Evolutionary conservation across 164 flowering plant genomes (phyloP).

Genomic region (Tetrastigma voinierianum): DNA sequence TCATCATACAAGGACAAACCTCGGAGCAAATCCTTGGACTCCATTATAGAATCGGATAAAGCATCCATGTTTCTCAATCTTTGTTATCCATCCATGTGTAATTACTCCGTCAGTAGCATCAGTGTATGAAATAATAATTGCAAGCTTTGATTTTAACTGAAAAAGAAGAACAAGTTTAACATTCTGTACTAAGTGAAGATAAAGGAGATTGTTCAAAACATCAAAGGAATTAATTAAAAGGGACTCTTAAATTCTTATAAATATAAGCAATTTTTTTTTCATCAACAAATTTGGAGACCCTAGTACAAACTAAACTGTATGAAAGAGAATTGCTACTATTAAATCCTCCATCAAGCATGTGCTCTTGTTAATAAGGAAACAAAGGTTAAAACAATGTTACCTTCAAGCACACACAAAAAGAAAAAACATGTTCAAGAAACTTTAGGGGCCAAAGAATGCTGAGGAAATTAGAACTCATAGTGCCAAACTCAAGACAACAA

Average conservation of each 20-base stretch:
- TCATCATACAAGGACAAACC: constrained; percentile 35
- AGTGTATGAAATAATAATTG: constrained; percentile 71
- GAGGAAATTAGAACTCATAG: background rate
- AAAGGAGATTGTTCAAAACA: background rate
- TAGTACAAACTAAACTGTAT: background rate
- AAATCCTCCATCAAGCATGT: too few species aligned
- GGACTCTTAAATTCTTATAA: background rate
- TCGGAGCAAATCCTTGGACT: constrained; percentile 88
- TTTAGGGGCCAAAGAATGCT: background rate
- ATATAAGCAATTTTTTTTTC: background rate
- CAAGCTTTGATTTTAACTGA: constrained; percentile 88
- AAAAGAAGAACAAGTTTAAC: background rate
- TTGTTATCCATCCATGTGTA: constrained; percentile 98
- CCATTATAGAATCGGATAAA: constrained; percentile 95
- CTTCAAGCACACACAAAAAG: background rate
- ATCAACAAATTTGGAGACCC: background rate
- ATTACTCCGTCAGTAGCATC: constrained; percentile 80
- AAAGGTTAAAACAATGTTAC: background rate
- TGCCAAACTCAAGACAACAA: background rate
- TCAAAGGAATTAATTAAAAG: background rate
- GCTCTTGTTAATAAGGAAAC: too few species aligned
- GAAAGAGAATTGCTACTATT: background rate
- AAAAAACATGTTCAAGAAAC: background rate
- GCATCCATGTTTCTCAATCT: constrained; percentile 90
- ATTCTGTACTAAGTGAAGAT: background rate